These are phyloP conservation scores for Magnusiomyces clavatus DNA, from an alignment of 1,139 yeast species.

Conservation along the genomic window DNA sequence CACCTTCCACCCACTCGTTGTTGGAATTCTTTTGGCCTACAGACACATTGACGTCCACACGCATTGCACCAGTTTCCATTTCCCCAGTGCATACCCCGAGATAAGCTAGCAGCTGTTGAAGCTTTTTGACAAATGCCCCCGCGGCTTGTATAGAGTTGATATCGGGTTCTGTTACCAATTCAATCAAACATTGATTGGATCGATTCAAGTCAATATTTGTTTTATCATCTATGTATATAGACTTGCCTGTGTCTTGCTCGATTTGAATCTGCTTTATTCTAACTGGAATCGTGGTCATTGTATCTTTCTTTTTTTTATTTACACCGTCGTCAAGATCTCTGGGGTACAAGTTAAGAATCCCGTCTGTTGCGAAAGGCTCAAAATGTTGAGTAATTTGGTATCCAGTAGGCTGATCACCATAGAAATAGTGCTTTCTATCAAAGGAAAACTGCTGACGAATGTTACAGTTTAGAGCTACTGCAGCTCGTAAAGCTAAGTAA, in stretches of 20 bases:
- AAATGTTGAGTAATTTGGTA: conserved; percentile 91
- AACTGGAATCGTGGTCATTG: conserved; percentile 19
- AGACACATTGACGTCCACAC: conserved; percentile 90
- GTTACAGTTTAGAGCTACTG: conserved; percentile 58
- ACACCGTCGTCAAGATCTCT: conserved; percentile 44
- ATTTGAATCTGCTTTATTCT: conserved; percentile 69
- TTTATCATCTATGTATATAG: conserved; percentile 45
- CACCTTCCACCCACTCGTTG: conserved; percentile 22
- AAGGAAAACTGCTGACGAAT: conserved; percentile 56
- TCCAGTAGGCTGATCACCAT: conserved; percentile 94
- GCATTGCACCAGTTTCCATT: conserved; percentile 86
- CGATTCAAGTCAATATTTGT: conserved; percentile 67
- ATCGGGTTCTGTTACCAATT: conserved; percentile 88
- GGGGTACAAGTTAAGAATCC: conserved; percentile 43
- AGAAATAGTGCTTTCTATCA: conserved; percentile 92
- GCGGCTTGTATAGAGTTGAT: conserved; percentile 63
- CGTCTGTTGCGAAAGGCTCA: conserved; percentile 69
- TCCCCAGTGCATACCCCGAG: conserved; percentile 80
- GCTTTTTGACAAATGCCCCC: conserved; percentile 69
- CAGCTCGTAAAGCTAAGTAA: conserved; percentile 61
- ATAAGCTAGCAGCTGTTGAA: conserved; percentile 62
- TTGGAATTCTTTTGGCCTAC: conserved; percentile 35
- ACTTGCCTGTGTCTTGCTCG: conserved; percentile 92
- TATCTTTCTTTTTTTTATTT: conserved; percentile 2
- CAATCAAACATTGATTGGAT: conserved; percentile 79